Evolutionary conservation across 2,329 filamentous ascomycete species (phyloP), one percentile per base, ranked within the genome.

Genomic region (Penicillium sp.): DNA sequence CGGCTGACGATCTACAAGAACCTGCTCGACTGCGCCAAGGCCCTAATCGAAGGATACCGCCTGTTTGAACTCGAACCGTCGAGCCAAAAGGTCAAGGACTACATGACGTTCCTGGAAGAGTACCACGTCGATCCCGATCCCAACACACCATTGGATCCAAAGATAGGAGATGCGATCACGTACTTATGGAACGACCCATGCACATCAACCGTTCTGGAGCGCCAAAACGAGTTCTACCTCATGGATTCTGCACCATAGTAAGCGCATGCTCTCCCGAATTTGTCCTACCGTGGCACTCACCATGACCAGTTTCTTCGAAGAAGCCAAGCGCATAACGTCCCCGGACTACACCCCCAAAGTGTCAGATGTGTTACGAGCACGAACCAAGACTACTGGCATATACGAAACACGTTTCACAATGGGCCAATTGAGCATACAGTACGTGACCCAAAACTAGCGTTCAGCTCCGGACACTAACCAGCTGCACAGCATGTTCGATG

Each of bases 211-310:
- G 79, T 96, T 29, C 85, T 97, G 77, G 88, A 95, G 63, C 88
- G 93, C 66, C 88, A 95, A 67, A 95, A 89, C 65, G 91, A 98
- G 71, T 98, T 98, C 69, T 98, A 98, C 67, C 76, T 98, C 48
- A 98, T 98, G 93, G 93, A 98, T 69, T 98, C 93, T 20, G 93
- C 93, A 42, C 89, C 90, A 74, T 98, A 98, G 91, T 98, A 79
- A 67, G 87, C 58, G 50, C 16, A 20, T 18, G 24, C 24, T 31
- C 20, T 3, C n/a, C 27, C 39, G 16, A 29, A 38, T 49, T 32
- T 31, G 40, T n/a, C 35, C 35, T 26, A 13, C 39, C 18, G 18
- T 23, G 40, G 37, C 49, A 57, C 58, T 56, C 39, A 53, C 60
- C 58, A 14, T 39, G 35, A 42, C 5, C 62, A 98, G 93, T 74